Base-by-base conservation (phyloP, 176 grass and related monocot genomes). In the Miscanthus lutarioriparius region DNA sequence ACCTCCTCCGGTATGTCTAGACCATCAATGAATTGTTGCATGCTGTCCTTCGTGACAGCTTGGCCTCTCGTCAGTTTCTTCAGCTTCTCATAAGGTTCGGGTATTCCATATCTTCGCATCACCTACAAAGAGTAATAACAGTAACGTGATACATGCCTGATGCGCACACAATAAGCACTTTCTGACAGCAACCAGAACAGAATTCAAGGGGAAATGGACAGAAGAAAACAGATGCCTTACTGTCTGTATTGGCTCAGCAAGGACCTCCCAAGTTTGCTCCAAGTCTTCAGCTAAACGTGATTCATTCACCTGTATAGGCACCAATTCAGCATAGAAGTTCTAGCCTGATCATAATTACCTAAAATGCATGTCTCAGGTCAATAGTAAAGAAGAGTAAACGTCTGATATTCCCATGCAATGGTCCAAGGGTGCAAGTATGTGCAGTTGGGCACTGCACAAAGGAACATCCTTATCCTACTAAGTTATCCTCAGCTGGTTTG, bases 231-330 rank as follows among this genome's bases (percentile, higher is more conserved):
- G 16, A 39, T 9, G 14, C 58, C 87, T 82, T 91, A 96, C 93
- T 32, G 93, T 99, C 84, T 94, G 97, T 78, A 99, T 92, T 79
- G 91, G 90, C 30, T 99, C 97, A 4, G 86, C 97, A 86, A 99
- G 93, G 83, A 99, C 88, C 76, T 96, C 93, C 93, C 97, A 99
- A 44, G 93, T 99, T 62, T 91, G 84, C 67, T 96, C 93, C 89
- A 94, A 84, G 86, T 99, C 93, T 86, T 96, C 87, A 92, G 68
- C 67, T 62, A 99, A 78, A 71, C 79, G 79, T 20, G 76, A 62
- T 56, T 89, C 76, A 73, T 96, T 96, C 68, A 99, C 97, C 97
- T 99, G 88, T 49, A 73, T 33, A 36, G 20, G 80, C 39, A 70
- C 41, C 49, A 84, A 41, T 76, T 51, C 67, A 63, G 61, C 20